Evolutionary conservation across 2,329 filamentous ascomycete species (phyloP).

Genomic region (Canariomyces notabilis): DNA sequence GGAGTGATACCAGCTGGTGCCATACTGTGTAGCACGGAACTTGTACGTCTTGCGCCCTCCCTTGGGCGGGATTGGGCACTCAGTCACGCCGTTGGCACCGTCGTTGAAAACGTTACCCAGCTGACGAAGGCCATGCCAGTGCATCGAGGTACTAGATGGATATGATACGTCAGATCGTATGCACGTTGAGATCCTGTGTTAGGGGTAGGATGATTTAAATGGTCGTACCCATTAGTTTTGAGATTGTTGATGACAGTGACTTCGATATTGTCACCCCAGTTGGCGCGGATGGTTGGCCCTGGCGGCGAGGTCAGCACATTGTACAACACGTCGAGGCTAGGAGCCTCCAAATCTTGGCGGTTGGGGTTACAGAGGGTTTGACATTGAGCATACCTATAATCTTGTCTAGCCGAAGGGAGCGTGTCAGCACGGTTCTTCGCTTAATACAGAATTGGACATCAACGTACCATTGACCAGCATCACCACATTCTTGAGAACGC

Average conservation of each 20-base stretch:
- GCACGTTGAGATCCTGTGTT: conserved; percentile 36
- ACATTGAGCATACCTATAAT: conserved; percentile 14
- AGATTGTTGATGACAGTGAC: conserved; percentile 65
- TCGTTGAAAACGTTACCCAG: conserved; percentile 41
- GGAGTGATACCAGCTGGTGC: conserved; percentile 41
- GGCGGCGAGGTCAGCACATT: not conserved
- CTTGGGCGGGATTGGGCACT: conserved; percentile 37
- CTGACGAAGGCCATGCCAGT: conserved; percentile 47
- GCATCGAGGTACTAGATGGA: conserved; percentile 36
- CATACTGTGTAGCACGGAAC: conserved; percentile 37
- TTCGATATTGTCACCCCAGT: conserved; percentile 49
- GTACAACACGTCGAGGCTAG: not conserved
- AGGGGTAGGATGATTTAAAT: not conserved
- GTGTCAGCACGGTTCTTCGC: conserved; percentile 18
- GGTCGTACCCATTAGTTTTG: conserved; percentile 34
- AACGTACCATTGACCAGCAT: conserved; percentile 50
- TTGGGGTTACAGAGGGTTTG: too few relatives aligned
- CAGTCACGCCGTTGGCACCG: conserved; percentile 40
- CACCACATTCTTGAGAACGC: conserved; percentile 26
- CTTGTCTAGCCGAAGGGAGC: conserved; percentile 9
- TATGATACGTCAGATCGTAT: conserved; percentile 24
- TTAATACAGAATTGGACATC: not conserved
- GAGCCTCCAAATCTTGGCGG: too few relatives aligned
- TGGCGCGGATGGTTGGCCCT: conserved; percentile 49
- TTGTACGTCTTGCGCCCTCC: conserved; percentile 32